Base-by-base conservation (phyloP, 2,329 filamentous ascomycete species). In the Coniochaeta sp. region DNA sequence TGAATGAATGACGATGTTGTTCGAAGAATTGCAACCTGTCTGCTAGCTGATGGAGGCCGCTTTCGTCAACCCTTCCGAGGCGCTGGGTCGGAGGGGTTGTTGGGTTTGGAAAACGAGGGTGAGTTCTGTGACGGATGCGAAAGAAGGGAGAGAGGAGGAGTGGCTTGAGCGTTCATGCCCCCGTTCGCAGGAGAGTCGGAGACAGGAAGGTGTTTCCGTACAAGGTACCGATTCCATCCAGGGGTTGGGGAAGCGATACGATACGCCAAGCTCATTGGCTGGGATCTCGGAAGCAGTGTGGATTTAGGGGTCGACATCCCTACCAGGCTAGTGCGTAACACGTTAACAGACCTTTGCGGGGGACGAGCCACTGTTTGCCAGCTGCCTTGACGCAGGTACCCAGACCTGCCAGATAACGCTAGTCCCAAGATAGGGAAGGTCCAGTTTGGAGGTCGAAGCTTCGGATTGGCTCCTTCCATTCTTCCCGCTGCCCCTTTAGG, bases 1-100 rank as follows among this genome's bases (percentile, higher is more conserved):
- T 42, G 44, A 64, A 65, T 60, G 63, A 64, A 57, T 64, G 63
- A 36, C 58, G 60, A 62, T 61, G 58, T 54, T 55, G 52, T 59
- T 2, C 24, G 8, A 47, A 47, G 2, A 24, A 47, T 24, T 8
- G 42, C 19, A 24, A 47, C 42, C 38, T 14, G 19, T 47, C 19
- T 47, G 42, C 42, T 14, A 14, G 42, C 4, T 22, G 42, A 24
- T 47, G 42, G 42, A 47, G 42, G 42, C 42, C 42, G 60, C 44
- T 54, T 55, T 56, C 32, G 36, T 61, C 54, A 44, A 57, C 22
- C n/a, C 14, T 16, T 52, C 26, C 36, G 54, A 36, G 34, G 34
- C 34, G 30, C 30, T 32, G 30, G 30, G 4, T 32, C 30, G 30
- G 30, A 32, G 30, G 30, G 30, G 30, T 9, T 32, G 30, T 9